Evolutionary conservation across 495 filamentous ascomycete species (phyloP).

Genomic region (Hypoxylon intermedium): DNA sequence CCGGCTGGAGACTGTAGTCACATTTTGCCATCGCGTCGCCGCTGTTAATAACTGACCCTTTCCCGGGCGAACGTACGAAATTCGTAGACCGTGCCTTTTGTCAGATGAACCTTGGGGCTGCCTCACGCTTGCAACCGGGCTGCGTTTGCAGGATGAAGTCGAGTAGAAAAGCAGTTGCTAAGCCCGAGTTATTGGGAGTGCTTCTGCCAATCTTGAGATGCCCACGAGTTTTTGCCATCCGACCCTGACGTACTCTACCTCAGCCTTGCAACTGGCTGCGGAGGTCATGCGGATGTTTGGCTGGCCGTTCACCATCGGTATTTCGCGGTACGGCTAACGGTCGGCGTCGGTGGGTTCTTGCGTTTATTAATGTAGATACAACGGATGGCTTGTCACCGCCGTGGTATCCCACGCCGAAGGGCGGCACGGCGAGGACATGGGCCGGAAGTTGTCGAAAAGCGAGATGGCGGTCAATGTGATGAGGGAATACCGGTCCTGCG

Average conservation of each 20-base stretch:
- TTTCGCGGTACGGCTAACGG: slow-evolving; percentile 44
- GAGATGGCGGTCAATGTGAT: slow-evolving; percentile 79
- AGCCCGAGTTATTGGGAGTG: slow-evolving; percentile 29
- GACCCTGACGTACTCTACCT: slow-evolving; percentile 31
- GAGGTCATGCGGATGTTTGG: slow-evolving; percentile 31
- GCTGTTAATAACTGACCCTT: too few relatives aligned
- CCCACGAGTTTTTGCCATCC: slow-evolving; percentile 45
- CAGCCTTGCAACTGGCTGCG: slow-evolving; percentile 18
- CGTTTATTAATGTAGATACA: slow-evolving; percentile 52
- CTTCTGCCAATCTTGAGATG: slow-evolving; percentile 41
- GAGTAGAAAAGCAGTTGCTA: slow-evolving; percentile 28
- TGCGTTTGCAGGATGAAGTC: too few relatives aligned
- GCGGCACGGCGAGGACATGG: slow-evolving; percentile 79
- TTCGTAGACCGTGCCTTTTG: too few relatives aligned
- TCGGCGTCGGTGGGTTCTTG: slow-evolving; percentile 49
- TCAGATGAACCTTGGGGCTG: too few relatives aligned
- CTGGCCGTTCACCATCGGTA: slow-evolving; percentile 39
- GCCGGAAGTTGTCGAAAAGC: slow-evolving; percentile 79
- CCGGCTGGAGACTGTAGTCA: too few relatives aligned
- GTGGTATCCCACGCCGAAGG: slow-evolving; percentile 84
- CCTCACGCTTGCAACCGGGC: too few relatives aligned
- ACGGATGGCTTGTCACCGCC: slow-evolving; percentile 67
- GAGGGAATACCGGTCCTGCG: slow-evolving; percentile 88
- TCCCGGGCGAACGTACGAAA: too few relatives aligned
- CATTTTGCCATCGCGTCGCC: too few relatives aligned